Evolutionary conservation across 2,329 filamentous ascomycete species (phyloP).

Genomic region (Fusarium mexicanum): DNA sequence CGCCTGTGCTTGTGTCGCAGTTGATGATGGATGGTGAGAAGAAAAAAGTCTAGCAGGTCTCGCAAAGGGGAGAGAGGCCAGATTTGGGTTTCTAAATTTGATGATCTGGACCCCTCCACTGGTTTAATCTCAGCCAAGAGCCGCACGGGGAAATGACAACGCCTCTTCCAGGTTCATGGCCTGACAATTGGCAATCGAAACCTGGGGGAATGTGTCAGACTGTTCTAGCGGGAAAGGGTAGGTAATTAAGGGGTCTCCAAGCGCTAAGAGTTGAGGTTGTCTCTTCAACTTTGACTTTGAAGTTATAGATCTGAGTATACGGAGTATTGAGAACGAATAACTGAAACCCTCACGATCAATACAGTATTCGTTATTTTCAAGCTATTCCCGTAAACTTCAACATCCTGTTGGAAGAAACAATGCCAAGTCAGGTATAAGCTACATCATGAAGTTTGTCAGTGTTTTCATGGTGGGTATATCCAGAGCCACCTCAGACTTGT

Average conservation of each 20-base stretch:
- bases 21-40: neutral
- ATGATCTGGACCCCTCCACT: slow-evolving; percentile 11
- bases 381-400: neutral
- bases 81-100: slow-evolving; percentile 38
- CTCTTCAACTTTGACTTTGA: neutral
- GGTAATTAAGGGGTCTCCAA: slow-evolving; percentile 8
- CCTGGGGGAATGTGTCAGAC: slow-evolving; percentile 36
- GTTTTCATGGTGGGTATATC: slow-evolving; percentile 4
- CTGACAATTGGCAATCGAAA: slow-evolving; percentile 38
- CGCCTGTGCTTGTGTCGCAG: neutral
- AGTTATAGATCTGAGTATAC: neutral
- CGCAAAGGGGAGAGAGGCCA: slow-evolving; percentile 22
- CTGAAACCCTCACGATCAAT: too few species aligned
- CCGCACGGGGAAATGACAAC: slow-evolving; percentile 26
- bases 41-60: slow-evolving; percentile 4
- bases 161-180: slow-evolving; percentile 35
- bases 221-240: slow-evolving; percentile 30
- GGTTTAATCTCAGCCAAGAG: slow-evolving; percentile 34
- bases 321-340: neutral
- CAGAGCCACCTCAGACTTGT: neutral
- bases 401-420: neutral
- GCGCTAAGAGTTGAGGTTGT: slow-evolving; percentile 1
- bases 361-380: neutral
- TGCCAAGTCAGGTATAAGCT: slow-evolving; percentile 2
- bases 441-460: slow-evolving; percentile 29